phyloP scores from a whole-genome alignment of 2,329 filamentous ascomycete genomes.

The Xylaria multiplex region DNA sequence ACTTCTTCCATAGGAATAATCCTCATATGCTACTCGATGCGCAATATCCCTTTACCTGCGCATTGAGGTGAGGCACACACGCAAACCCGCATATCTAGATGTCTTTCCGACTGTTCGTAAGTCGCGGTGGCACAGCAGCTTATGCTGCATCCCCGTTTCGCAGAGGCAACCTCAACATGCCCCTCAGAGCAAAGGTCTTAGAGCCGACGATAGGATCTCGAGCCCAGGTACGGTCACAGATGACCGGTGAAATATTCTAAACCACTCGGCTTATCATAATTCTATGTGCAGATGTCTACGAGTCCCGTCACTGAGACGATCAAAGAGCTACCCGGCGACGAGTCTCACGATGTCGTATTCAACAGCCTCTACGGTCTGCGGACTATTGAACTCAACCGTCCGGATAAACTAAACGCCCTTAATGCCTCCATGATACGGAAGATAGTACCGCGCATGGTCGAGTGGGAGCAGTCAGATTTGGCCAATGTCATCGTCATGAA shows the following conservation, averaged over 20 bases:
- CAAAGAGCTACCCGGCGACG: slow-evolving; percentile 73
- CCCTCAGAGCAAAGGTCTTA: slow-evolving; percentile 79
- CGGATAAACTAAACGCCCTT: slow-evolving; percentile 89
- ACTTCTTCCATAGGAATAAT: slow-evolving; percentile 6
- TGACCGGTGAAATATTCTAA: not conserved
- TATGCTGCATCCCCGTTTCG: slow-evolving; percentile 56
- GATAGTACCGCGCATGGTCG: slow-evolving; percentile 86
- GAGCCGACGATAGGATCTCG: slow-evolving; percentile 65
- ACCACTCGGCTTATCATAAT: slow-evolving; percentile 2
- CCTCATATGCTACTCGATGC: slow-evolving; percentile 48
- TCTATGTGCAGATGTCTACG: slow-evolving; percentile 52
- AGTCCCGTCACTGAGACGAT: slow-evolving; percentile 46
- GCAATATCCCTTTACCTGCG: slow-evolving; percentile 45
- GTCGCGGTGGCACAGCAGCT: slow-evolving; percentile 64
- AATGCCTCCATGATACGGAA: slow-evolving; percentile 96
- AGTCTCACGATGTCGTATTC: slow-evolving; percentile 92
- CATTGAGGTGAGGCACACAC: slow-evolving; percentile 44
- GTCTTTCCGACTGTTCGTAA: slow-evolving; percentile 65
- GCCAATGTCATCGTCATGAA: slow-evolving; percentile 94
- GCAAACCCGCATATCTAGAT: slow-evolving; percentile 57
- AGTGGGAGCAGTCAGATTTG: slow-evolving; percentile 95
- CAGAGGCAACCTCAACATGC: slow-evolving; percentile 69
- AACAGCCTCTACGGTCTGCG: slow-evolving; percentile 87
- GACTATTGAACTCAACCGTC: slow-evolving; percentile 92
- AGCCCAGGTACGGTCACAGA: slow-evolving; percentile 57